Evolutionary conservation across 352 stramenopile genomes (phyloP).

Genomic region (Aphanomyces invadans): DNA sequence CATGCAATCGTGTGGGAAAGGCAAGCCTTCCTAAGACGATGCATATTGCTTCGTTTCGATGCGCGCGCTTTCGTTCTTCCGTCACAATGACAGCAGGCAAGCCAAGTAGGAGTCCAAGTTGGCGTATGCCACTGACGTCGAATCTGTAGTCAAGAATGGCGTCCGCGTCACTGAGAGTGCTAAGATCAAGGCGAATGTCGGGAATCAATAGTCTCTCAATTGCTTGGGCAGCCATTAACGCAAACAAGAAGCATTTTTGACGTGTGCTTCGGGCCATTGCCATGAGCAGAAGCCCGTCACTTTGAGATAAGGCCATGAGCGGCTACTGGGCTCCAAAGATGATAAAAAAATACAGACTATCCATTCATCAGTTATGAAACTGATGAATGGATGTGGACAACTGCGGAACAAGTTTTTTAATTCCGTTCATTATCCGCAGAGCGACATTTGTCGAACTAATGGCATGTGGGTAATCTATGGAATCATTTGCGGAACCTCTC

Average conservation of each 20-base stretch:
- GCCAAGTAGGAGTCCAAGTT: background rate
- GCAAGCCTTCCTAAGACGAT: constrained; percentile 17
- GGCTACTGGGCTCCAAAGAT: background rate
- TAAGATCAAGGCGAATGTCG: background rate
- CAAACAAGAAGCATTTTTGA: background rate
- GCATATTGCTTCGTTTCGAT: constrained; percentile 18
- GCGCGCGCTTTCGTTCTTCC: background rate
- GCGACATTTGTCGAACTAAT: background rate
- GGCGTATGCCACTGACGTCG: background rate
- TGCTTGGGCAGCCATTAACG: background rate
- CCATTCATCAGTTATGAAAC: background rate
- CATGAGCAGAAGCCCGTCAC: background rate
- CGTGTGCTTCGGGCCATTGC: background rate
- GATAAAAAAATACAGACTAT: background rate
- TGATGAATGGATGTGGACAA: background rate
- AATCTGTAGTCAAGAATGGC: background rate
- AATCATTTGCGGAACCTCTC: constrained; percentile 6
- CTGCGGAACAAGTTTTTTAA: background rate
- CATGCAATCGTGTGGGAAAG: constrained; percentile 12
- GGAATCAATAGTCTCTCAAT: background rate
- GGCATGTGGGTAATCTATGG: background rate
- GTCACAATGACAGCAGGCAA: background rate
- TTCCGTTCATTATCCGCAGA: background rate
- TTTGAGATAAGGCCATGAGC: background rate
- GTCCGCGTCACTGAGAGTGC: background rate